phyloP scores from a whole-genome alignment of 768 basidiomycete genomes.

The Xanthoconium purpureum region DNA sequence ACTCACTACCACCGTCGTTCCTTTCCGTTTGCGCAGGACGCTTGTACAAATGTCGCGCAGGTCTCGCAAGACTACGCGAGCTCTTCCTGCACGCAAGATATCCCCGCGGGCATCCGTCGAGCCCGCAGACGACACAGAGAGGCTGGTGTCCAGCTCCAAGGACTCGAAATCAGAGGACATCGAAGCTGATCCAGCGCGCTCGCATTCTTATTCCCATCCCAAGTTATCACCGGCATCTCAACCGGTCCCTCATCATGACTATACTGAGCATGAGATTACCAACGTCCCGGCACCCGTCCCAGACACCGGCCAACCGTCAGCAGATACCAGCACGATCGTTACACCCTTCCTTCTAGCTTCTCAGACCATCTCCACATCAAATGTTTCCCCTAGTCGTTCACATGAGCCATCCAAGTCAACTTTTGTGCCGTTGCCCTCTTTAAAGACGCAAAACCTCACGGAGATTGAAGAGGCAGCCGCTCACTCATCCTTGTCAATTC shows the following conservation, averaged over 20 bases:
- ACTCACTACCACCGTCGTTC: slow-evolving; percentile 20
- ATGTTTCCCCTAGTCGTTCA: slow-evolving; percentile 9
- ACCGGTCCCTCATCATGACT: slow-evolving; percentile 20
- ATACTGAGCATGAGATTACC: slow-evolving; percentile 27
- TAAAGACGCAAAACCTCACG: slow-evolving; percentile 26
- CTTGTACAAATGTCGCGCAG: slow-evolving; percentile 19
- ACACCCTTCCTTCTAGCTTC: slow-evolving; percentile 19
- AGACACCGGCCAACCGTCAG: slow-evolving; percentile 30
- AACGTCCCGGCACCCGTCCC: slow-evolving; percentile 30
- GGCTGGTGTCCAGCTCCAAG: slow-evolving; percentile 9
- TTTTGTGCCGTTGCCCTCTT: slow-evolving; percentile 30
- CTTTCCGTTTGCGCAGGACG: slow-evolving; percentile 28
- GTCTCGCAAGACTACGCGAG: slow-evolving; percentile 10
- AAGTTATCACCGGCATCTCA: slow-evolving; percentile 14
- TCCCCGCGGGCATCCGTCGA: slow-evolving; percentile 5
- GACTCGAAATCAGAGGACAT: not conserved
- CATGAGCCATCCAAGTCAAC: slow-evolving; percentile 18
- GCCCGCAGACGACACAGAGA: slow-evolving; percentile 24
- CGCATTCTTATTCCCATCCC: slow-evolving; percentile 3
- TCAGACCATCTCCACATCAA: slow-evolving; percentile 21
- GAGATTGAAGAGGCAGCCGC: slow-evolving; percentile 16
- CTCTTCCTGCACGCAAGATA: slow-evolving; percentile 7
- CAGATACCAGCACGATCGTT: slow-evolving; percentile 4
- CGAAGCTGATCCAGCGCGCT: not conserved
- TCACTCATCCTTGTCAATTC: slow-evolving; percentile 8